These are phyloP conservation scores for Chloromonas sp. DNA, from an alignment of 163 green algal genomes.

Conservation along the genomic window DNA sequence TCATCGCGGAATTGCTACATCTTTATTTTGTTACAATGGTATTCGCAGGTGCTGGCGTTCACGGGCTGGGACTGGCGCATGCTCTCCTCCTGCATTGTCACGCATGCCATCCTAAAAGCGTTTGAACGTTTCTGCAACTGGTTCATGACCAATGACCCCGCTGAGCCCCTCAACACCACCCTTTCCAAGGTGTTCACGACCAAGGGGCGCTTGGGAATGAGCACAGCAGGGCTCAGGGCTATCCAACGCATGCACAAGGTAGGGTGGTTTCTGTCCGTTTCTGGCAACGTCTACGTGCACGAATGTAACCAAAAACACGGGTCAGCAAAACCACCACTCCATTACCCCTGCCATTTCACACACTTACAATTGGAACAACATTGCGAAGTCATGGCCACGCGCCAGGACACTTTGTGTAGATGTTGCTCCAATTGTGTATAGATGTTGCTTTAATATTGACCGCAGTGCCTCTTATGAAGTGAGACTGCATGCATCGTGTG, in stretches of 20 bases:
- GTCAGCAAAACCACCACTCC: not conserved
- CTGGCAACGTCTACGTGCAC: no score
- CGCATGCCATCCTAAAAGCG: conserved; percentile 25
- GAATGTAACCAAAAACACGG: no score
- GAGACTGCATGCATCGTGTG: no score
- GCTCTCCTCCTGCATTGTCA: conserved; percentile 23
- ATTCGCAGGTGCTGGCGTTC: conserved; percentile 22
- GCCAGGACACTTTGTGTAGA: no score
- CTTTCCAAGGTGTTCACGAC: conserved; percentile 26
- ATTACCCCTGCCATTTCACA: not conserved
- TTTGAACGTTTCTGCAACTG: conserved; percentile 39
- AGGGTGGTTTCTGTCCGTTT: no score
- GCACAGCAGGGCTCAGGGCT: not conserved
- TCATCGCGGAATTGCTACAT: not conserved
- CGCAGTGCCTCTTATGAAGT: no score
- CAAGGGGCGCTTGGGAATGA: conserved; percentile 12
- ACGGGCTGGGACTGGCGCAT: conserved; percentile 29
- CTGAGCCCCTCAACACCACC: conserved; percentile 24
- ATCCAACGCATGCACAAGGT: not conserved
- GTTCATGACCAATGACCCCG: conserved; percentile 32
- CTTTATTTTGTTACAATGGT: not conserved
- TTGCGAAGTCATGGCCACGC: no score
- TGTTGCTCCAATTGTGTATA: no score
- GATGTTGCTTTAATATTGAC: no score
- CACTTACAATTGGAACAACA: not conserved